Evolutionary conservation across 192 early-diverging fungal species (phyloP), one percentile per base, ranked within the genome.

Genomic region (Bifiguratus adelaidae): DNA sequence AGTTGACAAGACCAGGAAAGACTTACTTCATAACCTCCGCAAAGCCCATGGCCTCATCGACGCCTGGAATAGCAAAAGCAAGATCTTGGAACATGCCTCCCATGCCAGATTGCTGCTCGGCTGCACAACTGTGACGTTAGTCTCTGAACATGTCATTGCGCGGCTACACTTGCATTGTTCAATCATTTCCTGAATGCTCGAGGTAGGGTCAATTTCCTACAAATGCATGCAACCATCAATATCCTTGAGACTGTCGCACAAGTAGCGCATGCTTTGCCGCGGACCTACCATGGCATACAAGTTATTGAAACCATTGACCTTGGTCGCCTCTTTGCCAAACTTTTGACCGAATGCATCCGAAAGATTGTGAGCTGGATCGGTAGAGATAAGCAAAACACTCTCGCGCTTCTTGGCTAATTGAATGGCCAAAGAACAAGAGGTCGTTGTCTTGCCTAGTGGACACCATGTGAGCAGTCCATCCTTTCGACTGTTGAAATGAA

Each of bases 21-120:
- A 59, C 68, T 26, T 71, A 86, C 82, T 99, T 99, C 96, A 99
- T 99, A 12, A 99, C 96, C 60, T 99, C 96, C n/a, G 94, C 94
- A 72, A 99, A 99, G 34, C 92, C 91, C 94, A 99, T 99, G 18
- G 96, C 96, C 67, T 99, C 96, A 65, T 99, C 96, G 11, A 99
- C 93, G 63, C 96, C 96, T 23, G 96, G 96, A 66, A 99, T 99
- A 24, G 92, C 92, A 67, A 95, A 99, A 7, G 93, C 93, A 53
- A 99, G 79, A 68, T 99, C 96, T 70, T 95, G 88, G 74, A 99
- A 83, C 66, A 91, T 86, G 24, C 80, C 74, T 47, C 83, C 86
- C 78, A 87, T 86, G 24, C 78, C 77, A 28, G 78, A 76, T 47
- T 76, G 77, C 38, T 90, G 84, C 40, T 78, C 76, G 21, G 74